Base-by-base conservation (phyloP, 176 grass and related monocot species). In the Areca catechu region DNA sequence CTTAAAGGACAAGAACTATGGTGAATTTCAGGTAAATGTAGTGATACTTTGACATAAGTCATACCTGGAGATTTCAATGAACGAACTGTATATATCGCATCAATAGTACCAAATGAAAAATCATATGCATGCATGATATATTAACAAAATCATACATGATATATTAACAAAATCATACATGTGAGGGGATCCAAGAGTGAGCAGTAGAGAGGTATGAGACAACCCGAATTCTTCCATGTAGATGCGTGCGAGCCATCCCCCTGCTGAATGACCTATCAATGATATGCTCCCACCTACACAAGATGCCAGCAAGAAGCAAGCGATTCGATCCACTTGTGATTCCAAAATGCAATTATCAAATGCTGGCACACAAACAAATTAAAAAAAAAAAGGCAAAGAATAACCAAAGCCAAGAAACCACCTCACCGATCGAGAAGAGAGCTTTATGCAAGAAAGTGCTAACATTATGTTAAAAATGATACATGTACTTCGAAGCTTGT, bases 191-290 rank as follows among this genome's bases (percentile, higher is more conserved):
- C 93, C 93, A 73, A 97, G 93, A 62, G 93, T 97, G 30, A 97
- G 80, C 24, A 88, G 62, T 9, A 88, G 61, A 27, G 83, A 86
- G 27, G 88, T 85, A 51, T 91, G 69, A 22, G 80, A 82, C 27
- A 64, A 20, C 25, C 79, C 75, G 29, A 85, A 91, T 65, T 97
- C 84, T 48, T 82, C 68, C 77, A 88, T 70, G 66, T 97, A 97
- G 17, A 97, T 67, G 0, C 93, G 87, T 0, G 86, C 80, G 0
- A 97, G 87, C 83, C 93, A 97, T 15, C 93, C 87, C 16, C 86
- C 87, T 28, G 93, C 93, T 5, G 87, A 97, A 84, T 97, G 93
- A 50, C 83, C 93, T 67, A 97, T 80, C 55, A 97, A 50, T 53
- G 93, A 85, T 63, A 97, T 57, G 48, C 58, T 71, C 16, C 58